Evolutionary conservation across 176 grass and related monocot species (phyloP).

Genomic region (Otatea glauca): DNA sequence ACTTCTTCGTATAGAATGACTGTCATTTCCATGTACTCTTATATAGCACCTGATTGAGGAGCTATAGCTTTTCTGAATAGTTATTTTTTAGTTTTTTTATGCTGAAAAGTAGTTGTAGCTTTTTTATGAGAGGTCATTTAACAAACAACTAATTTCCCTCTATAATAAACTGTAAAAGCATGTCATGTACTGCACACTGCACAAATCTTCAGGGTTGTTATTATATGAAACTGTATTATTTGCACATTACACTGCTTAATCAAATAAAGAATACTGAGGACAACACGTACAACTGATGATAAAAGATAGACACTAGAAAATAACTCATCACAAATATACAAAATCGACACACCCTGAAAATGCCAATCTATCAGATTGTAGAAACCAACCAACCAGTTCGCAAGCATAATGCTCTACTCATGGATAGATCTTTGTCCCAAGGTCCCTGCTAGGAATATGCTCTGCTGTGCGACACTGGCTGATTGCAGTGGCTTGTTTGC

Average conservation of each 20-base stretch:
- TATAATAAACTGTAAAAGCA: no score
- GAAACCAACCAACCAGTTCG: constrained; percentile 4
- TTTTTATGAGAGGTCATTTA: no score
- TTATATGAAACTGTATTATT: background rate
- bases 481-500: background rate
- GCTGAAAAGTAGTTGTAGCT: no score
- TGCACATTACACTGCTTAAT: background rate
- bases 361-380: background rate
- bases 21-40: background rate
- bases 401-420: constrained; percentile 24
- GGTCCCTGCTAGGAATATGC: background rate
- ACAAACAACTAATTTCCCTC: no score
- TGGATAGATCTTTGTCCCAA: constrained; percentile 12
- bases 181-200: no score
- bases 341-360: background rate
- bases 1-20: background rate
- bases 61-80: no score
- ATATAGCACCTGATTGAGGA: no score
- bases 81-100: no score
- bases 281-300: background rate
- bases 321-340: background rate
- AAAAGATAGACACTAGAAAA: background rate
- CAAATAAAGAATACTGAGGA: background rate
- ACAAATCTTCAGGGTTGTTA: no score
- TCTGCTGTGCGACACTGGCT: background rate